A percentile compares a stretch with the other conserved stretches of the same genome.
These are phyloP conservation scores for Taiwanofungus camphoratus DNA, from an alignment of 1,284 basidiomycete genomes.

Conservation along the genomic window DNA sequence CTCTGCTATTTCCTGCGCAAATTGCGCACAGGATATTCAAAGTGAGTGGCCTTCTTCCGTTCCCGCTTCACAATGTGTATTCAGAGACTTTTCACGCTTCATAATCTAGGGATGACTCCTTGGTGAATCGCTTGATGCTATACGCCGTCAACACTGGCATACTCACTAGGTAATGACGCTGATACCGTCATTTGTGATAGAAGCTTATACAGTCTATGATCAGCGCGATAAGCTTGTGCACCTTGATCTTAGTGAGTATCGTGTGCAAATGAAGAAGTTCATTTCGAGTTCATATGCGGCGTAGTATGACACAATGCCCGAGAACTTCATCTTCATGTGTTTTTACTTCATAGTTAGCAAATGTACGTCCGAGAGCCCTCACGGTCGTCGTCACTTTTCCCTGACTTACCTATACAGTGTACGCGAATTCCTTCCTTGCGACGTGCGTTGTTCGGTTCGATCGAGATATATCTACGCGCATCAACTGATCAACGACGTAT, in stretches of 20 bases:
- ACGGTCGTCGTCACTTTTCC: too few relatives aligned
- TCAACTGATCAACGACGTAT: too few relatives aligned
- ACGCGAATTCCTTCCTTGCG: constrained; percentile 62
- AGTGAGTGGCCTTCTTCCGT: constrained; percentile 26
- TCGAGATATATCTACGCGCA: too few relatives aligned
- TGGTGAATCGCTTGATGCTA: constrained; percentile 48
- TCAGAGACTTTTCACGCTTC: too few relatives aligned
- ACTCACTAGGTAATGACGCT: constrained; percentile 47
- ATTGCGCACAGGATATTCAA: constrained; percentile 41
- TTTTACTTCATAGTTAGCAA: constrained; percentile 63
- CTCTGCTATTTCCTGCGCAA: constrained; percentile 48
- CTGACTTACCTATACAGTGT: constrained; percentile 37
- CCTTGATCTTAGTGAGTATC: constrained; percentile 46
- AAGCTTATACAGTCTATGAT: neutral
- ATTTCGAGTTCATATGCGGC: neutral
- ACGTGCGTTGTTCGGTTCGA: constrained; percentile 37
- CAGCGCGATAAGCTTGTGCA: constrained; percentile 54
- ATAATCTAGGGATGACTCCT: constrained; percentile 46
- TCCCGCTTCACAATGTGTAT: neutral
- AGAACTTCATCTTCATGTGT: constrained; percentile 52
- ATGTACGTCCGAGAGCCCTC: too few relatives aligned
- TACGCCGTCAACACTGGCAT: constrained; percentile 59
- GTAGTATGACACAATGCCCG: constrained; percentile 52
- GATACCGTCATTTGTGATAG: neutral
- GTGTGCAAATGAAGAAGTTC: neutral